Evolutionary conservation across 768 basidiomycete species (phyloP), one percentile per base, ranked within the genome.

Genomic region (Amanita exitialis): DNA sequence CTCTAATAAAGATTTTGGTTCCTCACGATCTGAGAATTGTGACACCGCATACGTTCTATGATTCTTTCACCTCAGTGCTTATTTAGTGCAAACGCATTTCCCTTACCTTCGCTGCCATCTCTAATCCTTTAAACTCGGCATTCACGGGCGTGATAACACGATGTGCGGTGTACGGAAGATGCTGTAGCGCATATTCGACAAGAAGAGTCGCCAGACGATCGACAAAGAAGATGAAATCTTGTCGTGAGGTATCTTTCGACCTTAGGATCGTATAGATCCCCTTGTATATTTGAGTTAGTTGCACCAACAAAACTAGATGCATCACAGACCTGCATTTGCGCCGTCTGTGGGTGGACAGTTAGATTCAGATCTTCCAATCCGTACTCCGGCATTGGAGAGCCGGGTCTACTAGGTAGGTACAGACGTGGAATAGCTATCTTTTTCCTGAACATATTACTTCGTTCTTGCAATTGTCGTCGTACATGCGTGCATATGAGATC

Each of bases 401-500:
- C 69, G 30, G 69, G 64, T 18, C 66, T 52, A 59, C 65, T 50
- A 47, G 65, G 50, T 16, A 70, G 57, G 56, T 72, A 69, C 20
- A 66, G 59, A 49, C 70, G 70, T 32, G 75, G 73, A 54, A 73
- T 70, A 35, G 86, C 88, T 62, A 96, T 80, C 60, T 82, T 78
- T 54, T 78, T 76, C 13, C 92, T 72, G 61, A 97, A 83, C 36
- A 77, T 73, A 20, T 79, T 77, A 3, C 83, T 76, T 3, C 94
- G 82, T 49, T 90, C 86, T 46, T 82, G 79, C 42, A 98, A 76
- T 63, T 96, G 83, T 35, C 84, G 79, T 23, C 82, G 79, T 52
- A 98, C 80, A 61, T 98, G 96, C 2, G 90, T 91, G 13, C 85
- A 83, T 48, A 99, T 91, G 35, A 99, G 74, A 54, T 96, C 94